A percentile compares a stretch with the other conserved stretches of the same genome.
These are phyloP conservation scores for Whalleya microplaca DNA, from an alignment of 2,329 filamentous ascomycete genomes.

Conservation along the genomic window DNA sequence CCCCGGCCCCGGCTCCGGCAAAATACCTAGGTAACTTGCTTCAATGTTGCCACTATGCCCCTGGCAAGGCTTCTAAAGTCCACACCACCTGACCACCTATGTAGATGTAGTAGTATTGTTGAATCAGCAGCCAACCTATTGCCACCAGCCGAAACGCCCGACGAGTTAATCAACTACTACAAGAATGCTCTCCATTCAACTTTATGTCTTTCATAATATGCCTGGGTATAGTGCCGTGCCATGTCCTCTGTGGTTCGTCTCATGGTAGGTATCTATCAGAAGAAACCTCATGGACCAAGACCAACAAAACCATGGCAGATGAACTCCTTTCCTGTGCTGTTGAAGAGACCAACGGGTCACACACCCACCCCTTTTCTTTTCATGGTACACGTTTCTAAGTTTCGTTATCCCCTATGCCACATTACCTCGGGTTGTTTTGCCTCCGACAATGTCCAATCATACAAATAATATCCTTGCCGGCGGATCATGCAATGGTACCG, in stretches of 20 bases:
- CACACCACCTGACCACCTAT: too few species aligned
- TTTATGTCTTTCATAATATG: background rate
- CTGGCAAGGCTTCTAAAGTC: too few species aligned
- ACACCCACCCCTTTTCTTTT: constrained; percentile 5
- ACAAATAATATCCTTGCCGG: constrained; percentile 3
- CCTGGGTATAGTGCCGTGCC: constrained; percentile 1
- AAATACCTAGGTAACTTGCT: too few species aligned
- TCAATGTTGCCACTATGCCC: too few species aligned
- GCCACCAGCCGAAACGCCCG: too few species aligned
- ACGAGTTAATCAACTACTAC: too few species aligned
- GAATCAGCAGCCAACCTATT: too few species aligned
- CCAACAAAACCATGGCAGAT: constrained; percentile 10
- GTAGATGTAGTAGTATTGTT: too few species aligned
- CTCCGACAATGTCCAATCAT: constrained; percentile 10
- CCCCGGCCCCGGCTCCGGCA: constrained; percentile 10
- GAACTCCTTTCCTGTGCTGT: constrained; percentile 3
- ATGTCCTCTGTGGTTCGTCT: constrained; percentile 2
- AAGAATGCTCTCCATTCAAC: background rate
- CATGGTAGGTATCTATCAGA: constrained; percentile 12
- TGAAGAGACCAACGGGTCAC: constrained; percentile 5
- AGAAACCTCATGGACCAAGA: constrained; percentile 7
- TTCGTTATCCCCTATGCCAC: constrained; percentile 3
- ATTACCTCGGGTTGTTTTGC: constrained; percentile 8
- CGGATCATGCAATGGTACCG: constrained; percentile 3
- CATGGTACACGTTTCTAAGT: constrained; percentile 2